These are phyloP conservation scores for Bombardia bombarda DNA, from an alignment of 495 filamentous ascomycete species.

Conservation along the genomic window DNA sequence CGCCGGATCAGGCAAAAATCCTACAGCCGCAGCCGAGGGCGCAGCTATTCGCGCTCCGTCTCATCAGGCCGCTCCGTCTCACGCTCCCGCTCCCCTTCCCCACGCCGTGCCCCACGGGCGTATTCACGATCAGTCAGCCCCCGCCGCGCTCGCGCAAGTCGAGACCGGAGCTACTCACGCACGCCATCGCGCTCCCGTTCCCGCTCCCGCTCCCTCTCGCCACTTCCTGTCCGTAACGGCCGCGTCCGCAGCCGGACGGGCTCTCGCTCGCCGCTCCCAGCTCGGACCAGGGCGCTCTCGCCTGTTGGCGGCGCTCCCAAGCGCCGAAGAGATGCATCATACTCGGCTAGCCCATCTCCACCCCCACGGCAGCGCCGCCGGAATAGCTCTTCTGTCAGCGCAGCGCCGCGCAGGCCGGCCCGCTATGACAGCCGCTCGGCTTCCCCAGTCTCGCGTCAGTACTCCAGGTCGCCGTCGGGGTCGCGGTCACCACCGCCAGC, in stretches of 20 bases:
- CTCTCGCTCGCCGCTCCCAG: slow-evolving; percentile 8
- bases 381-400: neutral
- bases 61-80: slow-evolving; percentile 25
- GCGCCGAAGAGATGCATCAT: slow-evolving; percentile 9
- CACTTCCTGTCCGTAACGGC: neutral
- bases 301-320: slow-evolving; percentile 3
- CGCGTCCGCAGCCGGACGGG: slow-evolving; percentile 9
- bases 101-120: slow-evolving; percentile 15
- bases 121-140: slow-evolving; percentile 27
- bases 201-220: slow-evolving; percentile 2
- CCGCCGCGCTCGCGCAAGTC: slow-evolving; percentile 9
- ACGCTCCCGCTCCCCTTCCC: slow-evolving; percentile 22
- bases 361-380: slow-evolving; percentile 1
- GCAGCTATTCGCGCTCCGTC: slow-evolving; percentile 30
- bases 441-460: neutral
- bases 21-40: slow-evolving; percentile 24
- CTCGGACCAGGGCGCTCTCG: neutral
- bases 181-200: slow-evolving; percentile 13
- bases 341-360: slow-evolving; percentile 10
- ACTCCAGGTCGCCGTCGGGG: neutral
- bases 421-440: neutral
- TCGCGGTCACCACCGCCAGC: slow-evolving; percentile 9
- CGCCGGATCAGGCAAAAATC: slow-evolving; percentile 25
- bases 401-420: neutral
- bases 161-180: slow-evolving; percentile 17